These are phyloP conservation scores for Rhododendron mucronatum DNA, from an alignment of 148 eudicot genomes.

Conservation along the genomic window DNA sequence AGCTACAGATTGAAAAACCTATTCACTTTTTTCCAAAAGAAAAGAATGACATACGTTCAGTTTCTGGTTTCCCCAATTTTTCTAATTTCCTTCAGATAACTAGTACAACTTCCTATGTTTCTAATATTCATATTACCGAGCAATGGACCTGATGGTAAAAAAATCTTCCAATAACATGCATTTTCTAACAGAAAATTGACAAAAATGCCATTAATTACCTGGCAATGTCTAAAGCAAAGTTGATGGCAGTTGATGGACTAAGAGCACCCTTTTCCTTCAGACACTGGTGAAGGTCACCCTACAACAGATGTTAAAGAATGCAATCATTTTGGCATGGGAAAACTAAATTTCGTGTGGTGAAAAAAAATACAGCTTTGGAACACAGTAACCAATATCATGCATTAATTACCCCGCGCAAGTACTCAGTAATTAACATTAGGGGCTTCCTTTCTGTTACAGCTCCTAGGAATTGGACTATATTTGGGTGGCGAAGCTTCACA, in stretches of 20 bases:
- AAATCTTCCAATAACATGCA: neutral
- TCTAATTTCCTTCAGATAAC: neutral
- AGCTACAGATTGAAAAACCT: neutral
- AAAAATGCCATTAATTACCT: conserved; percentile 41
- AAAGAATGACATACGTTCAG: neutral
- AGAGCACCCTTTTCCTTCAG: conserved; percentile 91
- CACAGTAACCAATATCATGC: neutral
- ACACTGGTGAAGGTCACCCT: conserved; percentile 95
- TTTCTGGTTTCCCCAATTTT: neutral
- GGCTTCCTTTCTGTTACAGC: conserved; percentile 96
- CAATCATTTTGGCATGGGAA: neutral
- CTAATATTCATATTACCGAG: neutral
- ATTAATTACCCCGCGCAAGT: conserved; percentile 73
- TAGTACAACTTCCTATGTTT: neutral
- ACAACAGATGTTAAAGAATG: conserved; percentile 8
- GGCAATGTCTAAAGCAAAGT: conserved; percentile 95
- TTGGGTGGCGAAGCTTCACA: conserved; percentile 98
- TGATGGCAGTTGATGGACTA: conserved; percentile 71
- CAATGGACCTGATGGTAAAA: neutral
- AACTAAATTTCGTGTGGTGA: neutral
- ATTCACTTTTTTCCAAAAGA: neutral
- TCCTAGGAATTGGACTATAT: conserved; percentile 97
- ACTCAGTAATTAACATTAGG: conserved; percentile 91
- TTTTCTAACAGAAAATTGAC: neutral
- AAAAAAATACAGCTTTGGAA: neutral